phyloP scores from a whole-genome alignment of 192 early-diverging fungal species.

The Coemansia sp. region DNA sequence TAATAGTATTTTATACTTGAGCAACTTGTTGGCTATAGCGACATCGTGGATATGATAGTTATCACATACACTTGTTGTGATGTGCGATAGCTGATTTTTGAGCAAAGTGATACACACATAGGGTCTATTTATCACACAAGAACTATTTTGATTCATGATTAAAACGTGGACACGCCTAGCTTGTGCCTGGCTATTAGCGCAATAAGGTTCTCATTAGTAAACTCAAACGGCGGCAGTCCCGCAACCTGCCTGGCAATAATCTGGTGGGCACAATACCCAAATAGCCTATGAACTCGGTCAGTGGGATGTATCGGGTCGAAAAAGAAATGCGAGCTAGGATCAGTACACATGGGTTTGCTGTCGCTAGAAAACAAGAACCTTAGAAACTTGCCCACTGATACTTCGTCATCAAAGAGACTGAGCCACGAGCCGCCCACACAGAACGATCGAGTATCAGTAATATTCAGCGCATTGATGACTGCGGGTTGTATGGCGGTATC shows the following conservation, averaged over 20 bases:
- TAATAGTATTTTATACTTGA: not conserved
- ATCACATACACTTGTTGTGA: not conserved
- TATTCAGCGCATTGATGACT: conserved; percentile 14
- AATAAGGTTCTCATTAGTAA: conserved; percentile 21
- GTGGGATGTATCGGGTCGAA: conserved; percentile 47
- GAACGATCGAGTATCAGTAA: conserved; percentile 25
- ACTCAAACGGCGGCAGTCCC: not conserved
- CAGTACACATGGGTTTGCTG: conserved; percentile 14
- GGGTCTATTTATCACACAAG: not conserved
- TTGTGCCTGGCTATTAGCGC: conserved; percentile 21
- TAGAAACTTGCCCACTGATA: conserved; percentile 12
- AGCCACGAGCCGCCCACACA: conserved; percentile 40
- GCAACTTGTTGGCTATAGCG: not conserved
- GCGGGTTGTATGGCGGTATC: conserved; percentile 14
- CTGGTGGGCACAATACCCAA: conserved; percentile 30
- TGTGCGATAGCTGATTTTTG: not conserved
- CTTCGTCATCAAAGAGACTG: conserved; percentile 32
- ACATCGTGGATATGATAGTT: conserved; percentile 1
- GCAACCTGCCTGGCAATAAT: not conserved
- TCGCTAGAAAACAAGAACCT: conserved; percentile 8
- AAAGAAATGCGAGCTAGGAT: conserved; percentile 27
- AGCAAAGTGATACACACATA: not conserved
- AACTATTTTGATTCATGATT: not conserved
- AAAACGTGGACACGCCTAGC: not conserved
- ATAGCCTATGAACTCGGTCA: conserved; percentile 43